A percentile compares a stretch with the other conserved stretches of the same genome.
These are phyloP conservation scores for Rhytidiadelphus loreus DNA, from an alignment of 225 moss, liverwort and hornwort genomes.

Conservation along the genomic window DNA sequence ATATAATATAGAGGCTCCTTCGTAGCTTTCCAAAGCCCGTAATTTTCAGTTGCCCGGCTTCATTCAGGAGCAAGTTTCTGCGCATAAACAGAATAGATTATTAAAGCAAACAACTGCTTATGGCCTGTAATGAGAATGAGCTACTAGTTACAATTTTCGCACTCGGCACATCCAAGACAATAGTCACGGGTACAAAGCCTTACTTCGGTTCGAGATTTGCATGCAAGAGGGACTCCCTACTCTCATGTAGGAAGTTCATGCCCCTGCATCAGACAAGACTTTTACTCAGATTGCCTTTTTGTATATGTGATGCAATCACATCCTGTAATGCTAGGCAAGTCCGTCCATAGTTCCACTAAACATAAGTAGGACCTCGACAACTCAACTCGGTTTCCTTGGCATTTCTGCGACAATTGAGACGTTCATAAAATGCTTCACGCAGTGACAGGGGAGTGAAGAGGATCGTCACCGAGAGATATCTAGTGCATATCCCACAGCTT, in stretches of 20 bases:
- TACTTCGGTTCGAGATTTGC: slow-evolving; percentile 62
- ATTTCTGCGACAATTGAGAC: background rate
- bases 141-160: background rate
- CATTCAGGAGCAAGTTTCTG: slow-evolving; percentile 71
- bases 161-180: background rate
- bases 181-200: background rate
- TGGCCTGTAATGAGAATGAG: background rate
- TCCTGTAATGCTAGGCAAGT: background rate
- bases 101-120: background rate
- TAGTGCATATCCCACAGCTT: slow-evolving; percentile 48
- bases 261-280: slow-evolving; percentile 31
- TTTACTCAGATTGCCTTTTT: background rate
- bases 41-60: slow-evolving; percentile 54
- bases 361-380: background rate
- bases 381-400: background rate
- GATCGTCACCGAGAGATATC: slow-evolving; percentile 58
- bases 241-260: slow-evolving; percentile 59
- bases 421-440: background rate
- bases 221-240: slow-evolving; percentile 43
- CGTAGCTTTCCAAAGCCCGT: slow-evolving; percentile 14
- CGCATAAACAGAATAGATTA: background rate
- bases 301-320: background rate
- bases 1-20: background rate
- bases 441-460: background rate
- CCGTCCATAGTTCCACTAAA: background rate